Conservation (phyloP, 164 flowering plant species). For the Vitis amurensis region DNA sequence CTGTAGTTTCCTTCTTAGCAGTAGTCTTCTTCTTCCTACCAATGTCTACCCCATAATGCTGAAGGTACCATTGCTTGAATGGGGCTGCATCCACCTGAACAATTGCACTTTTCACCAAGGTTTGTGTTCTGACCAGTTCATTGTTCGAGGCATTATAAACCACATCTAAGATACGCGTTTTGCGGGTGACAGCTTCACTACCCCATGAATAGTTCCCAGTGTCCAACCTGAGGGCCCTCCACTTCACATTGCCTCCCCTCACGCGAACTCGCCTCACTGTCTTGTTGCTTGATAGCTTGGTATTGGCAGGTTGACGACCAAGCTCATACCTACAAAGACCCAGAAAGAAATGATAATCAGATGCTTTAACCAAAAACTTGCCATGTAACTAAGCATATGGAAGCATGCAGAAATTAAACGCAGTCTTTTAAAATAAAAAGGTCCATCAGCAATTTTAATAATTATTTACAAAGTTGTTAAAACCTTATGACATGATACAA, state of each 20-base stretch:
- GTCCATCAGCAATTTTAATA: too few species aligned
- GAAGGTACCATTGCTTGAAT: conserved; percentile 39
- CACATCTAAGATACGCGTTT: conserved; percentile 33
- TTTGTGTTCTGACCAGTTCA: conserved; percentile 34
- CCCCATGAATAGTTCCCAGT: conserved; percentile 33
- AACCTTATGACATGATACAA: too few species aligned
- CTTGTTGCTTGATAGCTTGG: conserved; percentile 30
- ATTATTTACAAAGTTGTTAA: too few species aligned
- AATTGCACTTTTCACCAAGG: conserved; percentile 33
- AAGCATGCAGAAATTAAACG: too few species aligned
- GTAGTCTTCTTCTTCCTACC: conserved; percentile 33
- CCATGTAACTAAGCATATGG: too few species aligned
- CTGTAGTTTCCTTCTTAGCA: conserved; percentile 23
- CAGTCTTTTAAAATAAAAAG: too few species aligned
- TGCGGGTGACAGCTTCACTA: conserved; percentile 29
- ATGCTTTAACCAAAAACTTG: too few species aligned
- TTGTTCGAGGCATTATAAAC: conserved; percentile 37
- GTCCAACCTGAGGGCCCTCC: conserved; percentile 31
- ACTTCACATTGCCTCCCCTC: conserved; percentile 32
- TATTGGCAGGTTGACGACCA: conserved; percentile 27
- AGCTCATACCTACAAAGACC: conserved; percentile 25
- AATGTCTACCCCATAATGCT: conserved; percentile 35
- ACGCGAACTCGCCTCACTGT: conserved; percentile 29
- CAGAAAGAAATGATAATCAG: too few species aligned
- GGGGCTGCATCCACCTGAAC: conserved; percentile 42